Conservation (phyloP, 495 filamentous ascomycete genomes). For the Neurospora sp. region DNA sequence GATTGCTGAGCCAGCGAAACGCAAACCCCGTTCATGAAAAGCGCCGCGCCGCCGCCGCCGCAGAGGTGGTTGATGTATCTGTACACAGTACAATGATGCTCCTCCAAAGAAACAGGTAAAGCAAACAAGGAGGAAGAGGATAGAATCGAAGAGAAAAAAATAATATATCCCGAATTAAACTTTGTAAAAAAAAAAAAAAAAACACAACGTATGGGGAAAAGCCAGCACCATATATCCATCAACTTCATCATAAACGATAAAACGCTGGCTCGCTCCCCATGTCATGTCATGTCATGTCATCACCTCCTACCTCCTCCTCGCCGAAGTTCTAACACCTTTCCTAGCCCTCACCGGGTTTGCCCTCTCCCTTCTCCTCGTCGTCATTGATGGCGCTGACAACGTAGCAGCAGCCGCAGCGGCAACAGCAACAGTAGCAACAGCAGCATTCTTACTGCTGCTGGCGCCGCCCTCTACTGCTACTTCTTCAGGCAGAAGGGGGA, state of each 20-base stretch:
- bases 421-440: not conserved
- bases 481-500: slow-evolving; percentile 6
- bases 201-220: not conserved
- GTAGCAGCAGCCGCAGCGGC: not conserved
- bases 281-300: not conserved
- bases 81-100: not conserved
- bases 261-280: not conserved
- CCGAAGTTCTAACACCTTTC: slow-evolving; percentile 15
- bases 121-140: not conserved
- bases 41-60: not conserved
- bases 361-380: slow-evolving; percentile 18
- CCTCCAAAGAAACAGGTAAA: not conserved
- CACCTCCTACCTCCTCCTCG: slow-evolving; percentile 13
- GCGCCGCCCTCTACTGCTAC: not conserved
- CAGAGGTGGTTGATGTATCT: not conserved
- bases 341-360: slow-evolving; percentile 20
- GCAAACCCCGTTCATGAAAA: not conserved
- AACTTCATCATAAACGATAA: not conserved
- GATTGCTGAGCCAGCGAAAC: not conserved
- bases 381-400: not conserved
- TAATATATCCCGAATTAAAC: not conserved
- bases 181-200: not conserved
- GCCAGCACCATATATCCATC: not conserved
- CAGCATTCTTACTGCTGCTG: not conserved
- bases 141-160: not conserved